phyloP scores from a whole-genome alignment of 176 grass and related monocot species.

The Raddia distichophylla region DNA sequence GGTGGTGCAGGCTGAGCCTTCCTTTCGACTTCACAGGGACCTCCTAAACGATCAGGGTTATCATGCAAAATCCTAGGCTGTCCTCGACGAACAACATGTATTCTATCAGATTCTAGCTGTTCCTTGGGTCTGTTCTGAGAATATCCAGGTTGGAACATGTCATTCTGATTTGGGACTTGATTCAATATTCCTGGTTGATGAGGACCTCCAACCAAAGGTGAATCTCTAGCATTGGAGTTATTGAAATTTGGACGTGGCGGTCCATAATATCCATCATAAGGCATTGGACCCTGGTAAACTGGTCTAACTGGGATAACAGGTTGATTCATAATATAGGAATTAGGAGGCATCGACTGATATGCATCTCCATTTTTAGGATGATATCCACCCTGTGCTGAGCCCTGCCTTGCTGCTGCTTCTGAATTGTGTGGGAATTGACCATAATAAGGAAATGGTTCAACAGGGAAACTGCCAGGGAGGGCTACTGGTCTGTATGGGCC shows the following conservation, averaged over 20 bases:
- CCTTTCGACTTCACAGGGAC: slow-evolving; percentile 47
- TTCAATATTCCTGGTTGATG: slow-evolving; percentile 67
- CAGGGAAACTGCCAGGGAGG: slow-evolving; percentile 60
- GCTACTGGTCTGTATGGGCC: slow-evolving; percentile 60
- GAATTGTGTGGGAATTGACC: slow-evolving; percentile 65
- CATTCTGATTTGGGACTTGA: slow-evolving; percentile 58
- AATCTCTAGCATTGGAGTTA: slow-evolving; percentile 56
- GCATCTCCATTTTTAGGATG: slow-evolving; percentile 64
- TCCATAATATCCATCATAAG: slow-evolving; percentile 79
- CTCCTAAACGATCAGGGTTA: slow-evolving; percentile 44
- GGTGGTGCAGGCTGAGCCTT: slow-evolving; percentile 56
- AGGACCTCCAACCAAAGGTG: slow-evolving; percentile 50
- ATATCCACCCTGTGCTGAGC: slow-evolving; percentile 51
- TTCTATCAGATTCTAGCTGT: slow-evolving; percentile 43
- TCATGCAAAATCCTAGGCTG: slow-evolving; percentile 81
- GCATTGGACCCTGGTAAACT: slow-evolving; percentile 62
- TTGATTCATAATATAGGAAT: slow-evolving; percentile 68
- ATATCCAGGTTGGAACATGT: slow-evolving; percentile 54
- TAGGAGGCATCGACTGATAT: slow-evolving; percentile 58
- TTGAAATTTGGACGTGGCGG: slow-evolving; percentile 58
- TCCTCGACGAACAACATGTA: slow-evolving; percentile 57
- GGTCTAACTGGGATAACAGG: slow-evolving; percentile 76
- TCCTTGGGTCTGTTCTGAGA: slow-evolving; percentile 53
- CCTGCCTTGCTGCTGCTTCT: slow-evolving; percentile 57
- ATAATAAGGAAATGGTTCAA: slow-evolving; percentile 70